Evolutionary conservation across 2,329 filamentous ascomycete genomes (phyloP).

Genomic region (Cladophialophora psammophila): DNA sequence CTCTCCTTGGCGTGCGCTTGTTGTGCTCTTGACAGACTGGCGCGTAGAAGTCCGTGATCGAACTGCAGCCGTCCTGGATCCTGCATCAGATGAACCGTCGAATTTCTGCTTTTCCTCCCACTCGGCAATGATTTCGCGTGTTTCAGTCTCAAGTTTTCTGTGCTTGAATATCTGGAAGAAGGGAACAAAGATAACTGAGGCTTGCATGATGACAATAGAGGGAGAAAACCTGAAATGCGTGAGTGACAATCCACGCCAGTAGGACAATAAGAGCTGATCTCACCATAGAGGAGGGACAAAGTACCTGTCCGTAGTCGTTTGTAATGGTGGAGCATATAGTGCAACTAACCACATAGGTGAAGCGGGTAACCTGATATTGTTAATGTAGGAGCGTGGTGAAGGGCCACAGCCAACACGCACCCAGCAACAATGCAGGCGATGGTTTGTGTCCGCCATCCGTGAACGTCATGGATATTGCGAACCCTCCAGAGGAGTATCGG

Average conservation of each 20-base stretch:
- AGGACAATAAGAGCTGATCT: conserved; percentile 6
- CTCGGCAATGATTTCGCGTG: conserved; percentile 47
- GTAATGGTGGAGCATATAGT: conserved; percentile 59
- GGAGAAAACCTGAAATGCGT: conserved; percentile 56
- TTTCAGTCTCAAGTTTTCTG: conserved; percentile 46
- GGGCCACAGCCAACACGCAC: conserved; percentile 39
- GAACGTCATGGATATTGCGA: conserved; percentile 67
- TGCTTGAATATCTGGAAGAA: conserved; percentile 62
- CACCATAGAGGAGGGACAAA: conserved; percentile 70
- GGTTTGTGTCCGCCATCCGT: conserved; percentile 71
- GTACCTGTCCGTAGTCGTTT: conserved; percentile 58
- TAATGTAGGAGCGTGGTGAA: conserved; percentile 9
- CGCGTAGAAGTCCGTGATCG: conserved; percentile 43
- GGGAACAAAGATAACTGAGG: conserved; percentile 70
- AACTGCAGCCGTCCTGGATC: conserved; percentile 41
- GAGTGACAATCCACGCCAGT: conserved; percentile 19
- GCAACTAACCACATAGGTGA: conserved; percentile 70
- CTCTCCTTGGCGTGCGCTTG: conserved; percentile 51
- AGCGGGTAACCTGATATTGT: conserved; percentile 62
- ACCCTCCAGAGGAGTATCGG: conserved; percentile 69
- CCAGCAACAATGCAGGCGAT: conserved; percentile 58
- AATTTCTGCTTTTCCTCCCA: conserved; percentile 49
- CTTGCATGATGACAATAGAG: conserved; percentile 68
- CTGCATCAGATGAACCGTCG: conserved; percentile 43
- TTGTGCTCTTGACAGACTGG: conserved; percentile 48